A percentile compares a stretch with the other conserved stretches of the same genome.
phyloP scores from a whole-genome alignment of 2,329 filamentous ascomycete genomes.

The Claviceps paspali region DNA sequence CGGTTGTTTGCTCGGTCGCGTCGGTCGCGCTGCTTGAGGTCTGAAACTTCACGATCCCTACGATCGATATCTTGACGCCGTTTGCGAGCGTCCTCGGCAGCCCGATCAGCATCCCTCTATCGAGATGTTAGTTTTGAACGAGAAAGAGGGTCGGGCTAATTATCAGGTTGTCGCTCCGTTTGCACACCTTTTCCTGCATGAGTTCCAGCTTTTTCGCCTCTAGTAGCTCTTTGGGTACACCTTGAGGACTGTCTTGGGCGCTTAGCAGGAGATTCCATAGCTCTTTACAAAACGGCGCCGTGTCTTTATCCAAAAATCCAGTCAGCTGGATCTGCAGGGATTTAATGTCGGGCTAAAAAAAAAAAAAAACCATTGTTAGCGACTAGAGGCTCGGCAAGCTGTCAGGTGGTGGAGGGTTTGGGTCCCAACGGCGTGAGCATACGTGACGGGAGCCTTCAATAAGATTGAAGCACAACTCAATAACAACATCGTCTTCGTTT shows the following conservation, averaged over 20 bases:
- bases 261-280: conserved; percentile 85
- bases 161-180: not conserved
- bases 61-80: conserved; percentile 56
- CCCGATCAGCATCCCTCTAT: conserved; percentile 69
- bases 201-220: conserved; percentile 94
- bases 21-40: conserved; percentile 50
- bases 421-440: too few relatives aligned
- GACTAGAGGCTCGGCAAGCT: conserved; percentile 17
- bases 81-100: conserved; percentile 57
- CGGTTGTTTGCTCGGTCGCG: conserved; percentile 36
- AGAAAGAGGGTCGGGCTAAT: not conserved
- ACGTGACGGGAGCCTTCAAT: conserved; percentile 66
- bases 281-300: conserved; percentile 77
- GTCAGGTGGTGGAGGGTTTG: too few relatives aligned
- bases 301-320: conserved; percentile 89
- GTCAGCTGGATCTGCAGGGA: conserved; percentile 86
- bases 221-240: conserved; percentile 83
- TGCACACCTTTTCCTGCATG: conserved; percentile 75
- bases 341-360: conserved; percentile 77
- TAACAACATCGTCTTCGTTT: conserved; percentile 91
- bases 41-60: conserved; percentile 55
- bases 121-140: conserved; percentile 2
- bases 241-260: conserved; percentile 74
- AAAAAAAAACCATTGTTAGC: conserved; percentile 11
- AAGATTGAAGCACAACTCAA: conserved; percentile 61